These are phyloP conservation scores for Geranium brycei DNA, from an alignment of 345 rosid genomes.

Conservation along the genomic window DNA sequence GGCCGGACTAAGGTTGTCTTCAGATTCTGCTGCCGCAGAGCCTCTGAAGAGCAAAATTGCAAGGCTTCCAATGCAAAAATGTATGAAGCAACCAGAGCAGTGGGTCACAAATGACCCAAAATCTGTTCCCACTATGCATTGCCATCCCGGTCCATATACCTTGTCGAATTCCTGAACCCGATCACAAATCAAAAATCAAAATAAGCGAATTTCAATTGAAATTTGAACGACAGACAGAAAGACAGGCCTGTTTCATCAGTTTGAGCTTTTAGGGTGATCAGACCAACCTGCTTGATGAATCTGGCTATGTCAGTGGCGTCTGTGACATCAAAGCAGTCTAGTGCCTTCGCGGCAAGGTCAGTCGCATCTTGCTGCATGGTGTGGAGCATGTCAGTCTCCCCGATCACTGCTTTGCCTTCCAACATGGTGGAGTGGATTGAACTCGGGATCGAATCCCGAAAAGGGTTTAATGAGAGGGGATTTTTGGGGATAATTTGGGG, in stretches of 20 bases:
- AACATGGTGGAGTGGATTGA: constrained; percentile 27
- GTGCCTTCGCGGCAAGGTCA: constrained; percentile 59
- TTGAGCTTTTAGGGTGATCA: too few relatives aligned
- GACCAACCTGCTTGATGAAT: constrained; percentile 57
- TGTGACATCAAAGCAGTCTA: constrained; percentile 61
- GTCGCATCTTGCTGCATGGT: constrained; percentile 69
- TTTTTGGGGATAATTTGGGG: not conserved
- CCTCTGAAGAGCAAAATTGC: constrained; percentile 55
- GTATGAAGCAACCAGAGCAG: constrained; percentile 42
- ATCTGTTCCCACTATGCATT: constrained; percentile 58
- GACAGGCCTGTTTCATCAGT: too few relatives aligned
- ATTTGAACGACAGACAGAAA: not conserved
- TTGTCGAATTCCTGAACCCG: constrained; percentile 48
- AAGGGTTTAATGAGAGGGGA: not conserved
- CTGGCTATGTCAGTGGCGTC: constrained; percentile 59
- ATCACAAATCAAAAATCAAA: not conserved
- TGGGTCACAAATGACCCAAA: constrained; percentile 64
- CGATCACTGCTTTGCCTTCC: constrained; percentile 74
- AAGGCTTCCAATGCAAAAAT: constrained; percentile 47
- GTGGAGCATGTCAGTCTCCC: constrained; percentile 74
- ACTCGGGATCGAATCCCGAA: too few relatives aligned
- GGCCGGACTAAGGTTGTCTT: constrained; percentile 9
- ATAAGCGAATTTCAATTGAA: not conserved
- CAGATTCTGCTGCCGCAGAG: constrained; percentile 22
- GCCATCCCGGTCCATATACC: constrained; percentile 45